phyloP scores from a whole-genome alignment of 73 alveolate species.

The Paramecium bursaria region DNA sequence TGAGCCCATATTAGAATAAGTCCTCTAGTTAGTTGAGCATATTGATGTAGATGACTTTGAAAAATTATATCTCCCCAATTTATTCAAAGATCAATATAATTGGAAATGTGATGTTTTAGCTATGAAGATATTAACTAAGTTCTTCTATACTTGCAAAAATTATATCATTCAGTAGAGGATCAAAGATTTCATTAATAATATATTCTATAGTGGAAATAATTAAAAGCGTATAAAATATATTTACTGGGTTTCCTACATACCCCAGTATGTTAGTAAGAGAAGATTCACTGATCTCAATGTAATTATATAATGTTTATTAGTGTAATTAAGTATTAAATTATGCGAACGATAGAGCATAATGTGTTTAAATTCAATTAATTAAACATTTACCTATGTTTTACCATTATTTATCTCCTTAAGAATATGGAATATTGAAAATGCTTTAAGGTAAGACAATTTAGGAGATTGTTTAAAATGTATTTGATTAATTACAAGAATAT shows the following conservation, averaged over 20 bases:
- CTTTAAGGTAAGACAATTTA: neutral
- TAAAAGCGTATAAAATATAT: neutral
- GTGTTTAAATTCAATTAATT: conserved; percentile 27
- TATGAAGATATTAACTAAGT: conserved; percentile 14
- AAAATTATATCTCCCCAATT: neutral
- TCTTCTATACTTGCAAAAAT: conserved; percentile 6
- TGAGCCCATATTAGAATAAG: neutral
- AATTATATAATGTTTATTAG: conserved; percentile 7
- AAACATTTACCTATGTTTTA: conserved; percentile 5
- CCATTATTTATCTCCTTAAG: conserved; percentile 30
- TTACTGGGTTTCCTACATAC: conserved; percentile 32
- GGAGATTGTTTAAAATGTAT: neutral
- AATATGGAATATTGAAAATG: neutral
- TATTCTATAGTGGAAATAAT: conserved; percentile 34
- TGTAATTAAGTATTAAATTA: conserved; percentile 3
- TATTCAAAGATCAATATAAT: neutral
- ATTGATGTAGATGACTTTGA: conserved; percentile 20
- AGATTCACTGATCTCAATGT: conserved; percentile 31
- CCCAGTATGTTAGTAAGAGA: conserved; percentile 4
- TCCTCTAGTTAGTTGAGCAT: neutral
- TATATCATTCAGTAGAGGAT: conserved; percentile 14
- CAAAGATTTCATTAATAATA: conserved; percentile 7
- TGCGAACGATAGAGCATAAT: conserved; percentile 3
- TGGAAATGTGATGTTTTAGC: conserved; percentile 1
- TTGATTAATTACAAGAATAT: neutral